Base-by-base conservation (phyloP, 176 grass and related monocot genomes). In the Triticum monococcum region DNA sequence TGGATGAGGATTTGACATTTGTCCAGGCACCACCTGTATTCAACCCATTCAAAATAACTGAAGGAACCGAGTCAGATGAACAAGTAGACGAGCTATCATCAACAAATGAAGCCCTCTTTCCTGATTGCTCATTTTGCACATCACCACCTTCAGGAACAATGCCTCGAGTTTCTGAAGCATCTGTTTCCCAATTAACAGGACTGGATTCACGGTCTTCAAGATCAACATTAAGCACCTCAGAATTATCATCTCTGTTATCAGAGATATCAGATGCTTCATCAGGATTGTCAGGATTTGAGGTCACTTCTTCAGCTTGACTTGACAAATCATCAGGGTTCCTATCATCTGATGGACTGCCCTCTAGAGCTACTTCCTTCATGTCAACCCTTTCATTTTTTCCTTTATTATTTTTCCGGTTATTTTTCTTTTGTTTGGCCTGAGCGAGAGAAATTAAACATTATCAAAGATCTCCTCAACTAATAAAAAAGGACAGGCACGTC, bases 371-470 rank as follows among this genome's bases (percentile, higher is more conserved):
- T 87, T 91, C 86, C 65, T 82, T 68, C n/a, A 82, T 78, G 84
- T 92, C 86, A 43, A 79, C 46, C 32, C 81, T 88, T 63, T 95
- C 87, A 85, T 86, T 86, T 80, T 93, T 98, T 9, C 83, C 95
- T 89, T 90, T 93, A 52, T 93, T 95, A 85, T 86, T 87, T 90
- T 89, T 98, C 17, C 64, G 87, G 77, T 68, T 91, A 66, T 85
- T 98, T 79, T 92, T 95, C 93, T 98, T 98, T 72, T 98, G 95
- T 79, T 95, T 98, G 81, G 89, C 89, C 95, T 98, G 77, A 48
- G 32, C 17, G 8, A 83, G 16, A 78, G 20, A 81, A 45, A 69
- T 0, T 75, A 12, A 46, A 31, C 8, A 78, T 50, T 52, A 77
- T 32, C 20, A 86, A 37, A 62, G 75, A 54, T 72, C 5, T 71